Percentiles rank a stretch among this genome's conserved stretches.
These are phyloP conservation scores for Leccinum subrobustum DNA, from an alignment of 1,284 basidiomycete species.

Conservation along the genomic window DNA sequence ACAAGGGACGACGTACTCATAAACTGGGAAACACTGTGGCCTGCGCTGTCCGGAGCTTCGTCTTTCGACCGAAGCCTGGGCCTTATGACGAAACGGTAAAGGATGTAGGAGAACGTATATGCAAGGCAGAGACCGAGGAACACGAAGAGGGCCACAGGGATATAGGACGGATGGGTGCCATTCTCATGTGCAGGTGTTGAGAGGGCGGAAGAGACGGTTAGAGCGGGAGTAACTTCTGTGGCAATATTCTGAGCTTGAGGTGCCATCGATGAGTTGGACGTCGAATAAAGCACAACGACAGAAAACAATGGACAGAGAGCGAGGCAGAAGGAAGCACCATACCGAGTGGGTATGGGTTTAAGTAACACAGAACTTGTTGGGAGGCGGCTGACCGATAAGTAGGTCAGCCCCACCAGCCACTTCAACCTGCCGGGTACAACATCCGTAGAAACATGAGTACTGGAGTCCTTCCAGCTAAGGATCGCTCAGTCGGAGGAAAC, in stretches of 20 bases:
- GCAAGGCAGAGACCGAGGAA: slow-evolving; percentile 28
- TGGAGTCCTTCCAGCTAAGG: too few relatives aligned
- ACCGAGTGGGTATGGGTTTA: slow-evolving; percentile 9
- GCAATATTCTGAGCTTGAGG: slow-evolving; percentile 17
- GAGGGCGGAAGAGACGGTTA: neutral
- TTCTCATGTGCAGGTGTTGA: neutral
- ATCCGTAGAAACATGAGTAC: neutral
- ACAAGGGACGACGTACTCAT: slow-evolving; percentile 26
- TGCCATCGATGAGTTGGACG: slow-evolving; percentile 22
- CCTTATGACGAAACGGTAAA: slow-evolving; percentile 28
- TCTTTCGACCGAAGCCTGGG: slow-evolving; percentile 12
- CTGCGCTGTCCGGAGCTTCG: slow-evolving; percentile 19
- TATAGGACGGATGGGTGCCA: slow-evolving; percentile 4
- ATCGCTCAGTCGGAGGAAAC: too few relatives aligned
- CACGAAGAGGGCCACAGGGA: slow-evolving; percentile 22
- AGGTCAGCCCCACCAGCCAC: neutral
- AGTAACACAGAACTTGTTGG: slow-evolving; percentile 3
- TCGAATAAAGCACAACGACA: slow-evolving; percentile 1
- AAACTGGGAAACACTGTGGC: slow-evolving; percentile 28
- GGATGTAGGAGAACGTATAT: slow-evolving; percentile 28
- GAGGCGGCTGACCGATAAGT: slow-evolving; percentile 28
- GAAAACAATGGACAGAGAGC: slow-evolving; percentile 10
- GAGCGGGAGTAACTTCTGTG: too few relatives aligned
- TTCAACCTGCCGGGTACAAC: neutral
- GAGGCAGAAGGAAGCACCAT: slow-evolving; percentile 17